phyloP scores from a whole-genome alignment of 805 yeast genomes.

The Starmera amethionina region DNA sequence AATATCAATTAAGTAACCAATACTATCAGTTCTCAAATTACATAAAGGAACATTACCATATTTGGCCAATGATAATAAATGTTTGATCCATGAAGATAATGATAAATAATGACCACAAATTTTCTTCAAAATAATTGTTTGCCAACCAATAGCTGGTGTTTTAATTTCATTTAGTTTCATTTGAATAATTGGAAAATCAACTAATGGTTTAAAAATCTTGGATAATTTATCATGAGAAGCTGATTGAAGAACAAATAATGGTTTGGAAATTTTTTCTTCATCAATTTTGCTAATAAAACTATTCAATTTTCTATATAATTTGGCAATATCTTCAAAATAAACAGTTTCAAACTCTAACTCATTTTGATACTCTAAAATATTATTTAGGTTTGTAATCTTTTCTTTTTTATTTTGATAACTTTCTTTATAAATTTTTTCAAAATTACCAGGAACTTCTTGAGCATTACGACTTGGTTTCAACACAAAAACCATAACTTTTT shows the following conservation, averaged over 20 bases:
- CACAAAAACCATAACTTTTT: conserved; percentile 39
- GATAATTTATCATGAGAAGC: conserved; percentile 42
- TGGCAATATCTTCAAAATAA: conserved; percentile 43
- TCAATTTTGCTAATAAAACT: conserved; percentile 43
- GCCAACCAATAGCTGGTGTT: conserved; percentile 79
- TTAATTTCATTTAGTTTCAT: conserved; percentile 49
- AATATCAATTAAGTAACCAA: conserved; percentile 74
- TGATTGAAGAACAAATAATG: conserved; percentile 65
- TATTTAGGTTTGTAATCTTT: conserved; percentile 29
- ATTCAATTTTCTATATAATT: conserved; percentile 51
- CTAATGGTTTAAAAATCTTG: conserved; percentile 34
- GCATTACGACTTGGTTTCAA: conserved; percentile 64
- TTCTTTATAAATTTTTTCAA: conserved; percentile 49
- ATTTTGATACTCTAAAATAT: conserved; percentile 42
- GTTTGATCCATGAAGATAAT: conserved; percentile 62
- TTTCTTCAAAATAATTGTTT: conserved; percentile 50
- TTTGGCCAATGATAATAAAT: conserved; percentile 53
- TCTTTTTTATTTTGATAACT: conserved; percentile 37
- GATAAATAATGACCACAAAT: conserved; percentile 64
- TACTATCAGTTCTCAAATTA: conserved; percentile 68
- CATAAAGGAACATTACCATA: conserved; percentile 82
- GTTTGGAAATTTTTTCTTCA: conserved; percentile 57
- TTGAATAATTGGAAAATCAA: conserved; percentile 53
- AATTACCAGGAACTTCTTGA: conserved; percentile 47
- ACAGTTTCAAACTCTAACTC: conserved; percentile 43